Evolutionary conservation across 2,329 filamentous ascomycete genomes (phyloP), one percentile per base, ranked within the genome.

Genomic region (Fusarium veterinarium): DNA sequence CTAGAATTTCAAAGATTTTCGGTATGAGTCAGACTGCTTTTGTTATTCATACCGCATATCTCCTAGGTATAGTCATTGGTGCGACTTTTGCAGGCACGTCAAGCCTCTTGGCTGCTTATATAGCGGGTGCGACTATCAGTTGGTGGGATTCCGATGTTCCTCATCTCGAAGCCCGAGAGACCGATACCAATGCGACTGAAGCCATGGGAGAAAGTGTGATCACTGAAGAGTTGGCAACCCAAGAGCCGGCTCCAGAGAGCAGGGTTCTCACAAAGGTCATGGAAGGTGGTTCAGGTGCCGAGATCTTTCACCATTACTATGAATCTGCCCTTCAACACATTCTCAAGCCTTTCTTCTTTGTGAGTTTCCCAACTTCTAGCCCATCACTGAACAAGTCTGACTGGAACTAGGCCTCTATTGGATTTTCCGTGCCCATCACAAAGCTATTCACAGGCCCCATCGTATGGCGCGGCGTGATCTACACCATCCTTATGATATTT

Each of bases 351-450:
- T 87, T 94, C 64, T 95, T 95, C 81, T 95, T 95, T 76, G 92
- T 89, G 76, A 80, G 87, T 14, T 4, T 12, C 4, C 4, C 2
- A 12, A 6, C 1, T 6, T 23, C 23, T 10, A 17, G 8, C 5
- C 11, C 19, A 16, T 17, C 9, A 2, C 33, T 14, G 4, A 16
- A 38, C 2, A 3, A 3, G 1, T 9, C 35, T 44, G 9, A 67
- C 28, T 4, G 5, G 1, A 1, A 4, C 1, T 23, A 86, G 85
- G 85, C 87, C 2, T 89, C 87, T 0, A 92, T 95, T 40, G 93
- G 93, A 1, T 95, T 95, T 77, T 91, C 93, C 0, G 92, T 96
- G 3, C 93, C 93, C 0, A 91, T 95, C 35, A 89, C 87, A 0
- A 82, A 88, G 10, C 90, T 96, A 85, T 95, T 95, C 74, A 79